A percentile compares a stretch with the other conserved stretches of the same genome.
Evolutionary conservation across 2,329 filamentous ascomycete genomes (phyloP).

Genomic region (Arthrobotrys sphaeroides): DNA sequence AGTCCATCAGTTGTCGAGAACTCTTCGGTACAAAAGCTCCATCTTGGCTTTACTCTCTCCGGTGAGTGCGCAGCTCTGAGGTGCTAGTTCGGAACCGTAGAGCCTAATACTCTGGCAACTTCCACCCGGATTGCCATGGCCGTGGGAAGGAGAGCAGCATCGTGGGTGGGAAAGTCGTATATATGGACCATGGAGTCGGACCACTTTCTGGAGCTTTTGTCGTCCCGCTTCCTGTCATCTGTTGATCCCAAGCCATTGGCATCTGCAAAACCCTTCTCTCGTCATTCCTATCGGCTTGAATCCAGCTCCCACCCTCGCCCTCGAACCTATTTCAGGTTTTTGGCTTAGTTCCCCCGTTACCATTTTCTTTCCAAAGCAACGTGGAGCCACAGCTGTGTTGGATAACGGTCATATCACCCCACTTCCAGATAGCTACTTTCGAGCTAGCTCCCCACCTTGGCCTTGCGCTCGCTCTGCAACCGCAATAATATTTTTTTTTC

Average conservation of each 20-base stretch:
- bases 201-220: slow-evolving; percentile 22
- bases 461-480: slow-evolving; percentile 26
- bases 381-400: slow-evolving; percentile 45
- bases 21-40: slow-evolving; percentile 24
- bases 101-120: slow-evolving; percentile 14
- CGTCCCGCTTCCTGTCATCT: neutral
- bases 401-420: slow-evolving; percentile 51
- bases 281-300: slow-evolving; percentile 1
- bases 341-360: neutral
- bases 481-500: slow-evolving; percentile 12
- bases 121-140: slow-evolving; percentile 1
- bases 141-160: neutral
- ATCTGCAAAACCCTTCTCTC: slow-evolving; percentile 6
- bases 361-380: slow-evolving; percentile 26
- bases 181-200: slow-evolving; percentile 32
- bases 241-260: slow-evolving; percentile 41
- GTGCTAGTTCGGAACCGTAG: slow-evolving; percentile 3
- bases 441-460: slow-evolving; percentile 46
- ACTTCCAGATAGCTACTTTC: slow-evolving; percentile 37
- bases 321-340: slow-evolving; percentile 3
- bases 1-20: slow-evolving; percentile 1
- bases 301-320: slow-evolving; percentile 2
- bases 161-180: slow-evolving; percentile 26
- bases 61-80: slow-evolving; percentile 15
- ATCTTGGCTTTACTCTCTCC: slow-evolving; percentile 23